These are phyloP conservation scores for Tulasnella calospora DNA, from an alignment of 768 basidiomycete species.

Conservation along the genomic window DNA sequence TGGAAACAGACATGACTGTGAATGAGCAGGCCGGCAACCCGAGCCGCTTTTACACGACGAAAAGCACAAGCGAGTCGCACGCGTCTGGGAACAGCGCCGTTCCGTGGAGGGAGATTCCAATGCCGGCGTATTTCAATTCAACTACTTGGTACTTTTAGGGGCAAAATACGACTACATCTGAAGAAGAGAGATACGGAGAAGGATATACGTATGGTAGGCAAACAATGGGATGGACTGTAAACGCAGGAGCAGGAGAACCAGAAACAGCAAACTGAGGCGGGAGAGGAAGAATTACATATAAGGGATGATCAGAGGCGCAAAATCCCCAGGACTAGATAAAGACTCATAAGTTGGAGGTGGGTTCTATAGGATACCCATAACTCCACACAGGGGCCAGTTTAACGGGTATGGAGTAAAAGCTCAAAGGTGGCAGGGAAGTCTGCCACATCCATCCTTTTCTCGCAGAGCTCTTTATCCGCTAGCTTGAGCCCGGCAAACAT, in stretches of 20 bases:
- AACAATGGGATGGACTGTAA: background rate
- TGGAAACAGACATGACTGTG: background rate
- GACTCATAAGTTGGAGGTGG: conserved; percentile 1
- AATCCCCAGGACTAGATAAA: background rate
- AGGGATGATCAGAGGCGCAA: background rate
- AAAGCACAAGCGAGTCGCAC: background rate
- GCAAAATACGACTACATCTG: background rate
- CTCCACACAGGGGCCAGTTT: background rate
- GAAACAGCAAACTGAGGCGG: background rate
- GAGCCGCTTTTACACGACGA: background rate
- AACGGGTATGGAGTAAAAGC: conserved; percentile 22
- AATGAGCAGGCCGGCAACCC: background rate
- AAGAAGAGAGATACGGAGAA: background rate
- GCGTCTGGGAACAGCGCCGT: background rate
- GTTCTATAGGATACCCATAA: background rate
- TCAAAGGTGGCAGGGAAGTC: conserved; percentile 24
- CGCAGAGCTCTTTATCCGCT: conserved; percentile 22
- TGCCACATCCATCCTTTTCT: conserved; percentile 22
- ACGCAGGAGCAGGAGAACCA: background rate
- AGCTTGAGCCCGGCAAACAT: conserved; percentile 27
- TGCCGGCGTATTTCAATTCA: conserved; percentile 1
- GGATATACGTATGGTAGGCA: background rate
- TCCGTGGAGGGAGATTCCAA: background rate
- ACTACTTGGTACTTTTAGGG: background rate
- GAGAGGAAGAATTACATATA: background rate